Conservation (phyloP, 805 yeast species). For the Barnettozyma sp. region DNA sequence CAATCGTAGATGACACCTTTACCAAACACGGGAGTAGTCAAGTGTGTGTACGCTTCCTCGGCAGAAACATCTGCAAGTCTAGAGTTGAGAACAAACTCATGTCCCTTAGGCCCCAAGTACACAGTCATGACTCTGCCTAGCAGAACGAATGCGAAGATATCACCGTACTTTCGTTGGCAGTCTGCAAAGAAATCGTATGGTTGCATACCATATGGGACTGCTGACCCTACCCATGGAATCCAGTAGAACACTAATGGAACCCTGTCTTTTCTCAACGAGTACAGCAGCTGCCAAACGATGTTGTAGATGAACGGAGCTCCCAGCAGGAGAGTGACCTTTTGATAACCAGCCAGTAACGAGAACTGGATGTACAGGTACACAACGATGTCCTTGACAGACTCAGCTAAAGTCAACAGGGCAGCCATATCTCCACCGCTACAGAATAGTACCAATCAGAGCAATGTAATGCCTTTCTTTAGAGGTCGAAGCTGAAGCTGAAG, state of each 20-base stretch:
- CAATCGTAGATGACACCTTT: slow-evolving; percentile 97
- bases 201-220: slow-evolving; percentile 81
- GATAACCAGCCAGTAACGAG: slow-evolving; percentile 29
- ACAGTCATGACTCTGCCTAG: slow-evolving; percentile 94
- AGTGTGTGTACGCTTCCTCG: slow-evolving; percentile 90
- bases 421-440: slow-evolving; percentile 14
- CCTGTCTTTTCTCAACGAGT: slow-evolving; percentile 70
- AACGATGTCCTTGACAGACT: slow-evolving; percentile 10
- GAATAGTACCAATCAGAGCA: neutral
- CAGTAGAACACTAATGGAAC: slow-evolving; percentile 88
- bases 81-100: slow-evolving; percentile 91
- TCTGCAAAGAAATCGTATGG: slow-evolving; percentile 85
- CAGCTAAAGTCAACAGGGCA: slow-evolving; percentile 14
- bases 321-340: slow-evolving; percentile 29
- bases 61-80: slow-evolving; percentile 87
- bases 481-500: neutral
- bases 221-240: slow-evolving; percentile 95
- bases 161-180: slow-evolving; percentile 81
- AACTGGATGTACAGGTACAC: slow-evolving; percentile 20
- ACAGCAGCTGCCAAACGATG: slow-evolving; percentile 57
- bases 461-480: neutral
- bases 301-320: slow-evolving; percentile 56
- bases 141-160: slow-evolving; percentile 83
- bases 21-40: slow-evolving; percentile 99
- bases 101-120: slow-evolving; percentile 94